These are phyloP conservation scores for Neltuma alba DNA, from an alignment of 306 rosid genomes.

Conservation along the genomic window DNA sequence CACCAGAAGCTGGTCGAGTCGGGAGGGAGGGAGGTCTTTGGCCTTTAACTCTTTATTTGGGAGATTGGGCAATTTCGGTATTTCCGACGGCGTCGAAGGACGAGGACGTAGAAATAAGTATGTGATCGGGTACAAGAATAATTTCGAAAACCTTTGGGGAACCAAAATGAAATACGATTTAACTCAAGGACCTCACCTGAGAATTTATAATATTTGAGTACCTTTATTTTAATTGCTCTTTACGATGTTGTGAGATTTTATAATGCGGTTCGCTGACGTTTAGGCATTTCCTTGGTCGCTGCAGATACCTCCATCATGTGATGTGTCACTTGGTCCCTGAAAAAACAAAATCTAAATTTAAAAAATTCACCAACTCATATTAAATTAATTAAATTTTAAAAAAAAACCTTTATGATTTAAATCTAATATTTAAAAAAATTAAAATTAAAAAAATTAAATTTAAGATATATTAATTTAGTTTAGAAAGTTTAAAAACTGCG, in stretches of 20 bases:
- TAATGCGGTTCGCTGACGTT: slow-evolving; percentile 1
- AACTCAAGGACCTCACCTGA: neutral
- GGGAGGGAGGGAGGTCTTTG: slow-evolving; percentile 36
- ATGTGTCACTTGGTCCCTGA: neutral
- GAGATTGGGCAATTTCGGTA: slow-evolving; percentile 38
- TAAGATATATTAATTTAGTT: too few species aligned
- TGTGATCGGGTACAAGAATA: neutral
- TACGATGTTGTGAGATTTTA: slow-evolving; percentile 10
- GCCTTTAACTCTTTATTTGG: slow-evolving; percentile 50
- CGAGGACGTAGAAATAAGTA: neutral
- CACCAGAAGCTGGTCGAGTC: slow-evolving; percentile 45
- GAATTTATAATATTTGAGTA: neutral
- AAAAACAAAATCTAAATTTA: neutral
- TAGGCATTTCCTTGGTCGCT: neutral
- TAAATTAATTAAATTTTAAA: too few species aligned
- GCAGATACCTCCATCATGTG: neutral
- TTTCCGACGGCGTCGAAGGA: slow-evolving; percentile 18
- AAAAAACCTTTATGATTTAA: too few species aligned
- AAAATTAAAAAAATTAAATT: too few species aligned
- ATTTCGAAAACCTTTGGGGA: neutral
- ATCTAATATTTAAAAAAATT: too few species aligned
- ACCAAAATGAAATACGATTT: neutral
- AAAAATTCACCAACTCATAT: too few species aligned
- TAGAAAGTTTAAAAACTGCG: too few species aligned
- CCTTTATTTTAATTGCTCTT: neutral